Conservation (phyloP, 2,329 filamentous ascomycete species). For the Lasiodiplodia gonubiensis region DNA sequence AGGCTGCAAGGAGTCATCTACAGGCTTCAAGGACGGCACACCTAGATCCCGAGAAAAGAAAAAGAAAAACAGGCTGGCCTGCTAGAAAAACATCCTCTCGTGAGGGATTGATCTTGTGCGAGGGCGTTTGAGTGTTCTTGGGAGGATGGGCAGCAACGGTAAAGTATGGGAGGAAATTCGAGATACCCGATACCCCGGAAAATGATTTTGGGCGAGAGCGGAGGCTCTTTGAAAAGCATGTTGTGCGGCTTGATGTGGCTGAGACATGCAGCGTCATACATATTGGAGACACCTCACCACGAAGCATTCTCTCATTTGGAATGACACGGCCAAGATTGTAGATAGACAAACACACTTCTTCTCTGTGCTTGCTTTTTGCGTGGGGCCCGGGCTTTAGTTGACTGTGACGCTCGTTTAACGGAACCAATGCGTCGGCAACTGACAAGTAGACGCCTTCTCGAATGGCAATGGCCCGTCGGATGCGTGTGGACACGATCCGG, state of each 20-base stretch:
- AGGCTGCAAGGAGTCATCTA: slow-evolving; percentile 60
- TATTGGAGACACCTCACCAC: neutral
- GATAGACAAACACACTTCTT: neutral
- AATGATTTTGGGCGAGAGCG: slow-evolving; percentile 2
- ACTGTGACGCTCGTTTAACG: neutral
- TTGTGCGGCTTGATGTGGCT: slow-evolving; percentile 14
- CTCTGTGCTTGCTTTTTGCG: neutral
- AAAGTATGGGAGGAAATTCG: slow-evolving; percentile 21
- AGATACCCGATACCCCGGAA: slow-evolving; percentile 28
- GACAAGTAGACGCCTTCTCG: neutral
- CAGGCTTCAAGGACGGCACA: slow-evolving; percentile 43
- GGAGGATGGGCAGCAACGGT: neutral
- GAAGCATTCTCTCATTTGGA: neutral
- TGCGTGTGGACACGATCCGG: neutral
- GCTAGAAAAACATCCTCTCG: neutral
- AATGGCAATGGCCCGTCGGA: neutral
- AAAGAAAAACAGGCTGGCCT: neutral
- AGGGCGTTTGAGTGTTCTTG: slow-evolving; percentile 11
- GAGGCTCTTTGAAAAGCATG: neutral
- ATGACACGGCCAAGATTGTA: neutral
- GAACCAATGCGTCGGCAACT: neutral
- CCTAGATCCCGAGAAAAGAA: neutral
- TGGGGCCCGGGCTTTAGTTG: neutral
- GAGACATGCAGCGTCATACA: slow-evolving; percentile 15
- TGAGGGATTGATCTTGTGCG: neutral